phyloP scores from a whole-genome alignment of 2,329 filamentous ascomycete species.

The Fusarium bulbicola region DNA sequence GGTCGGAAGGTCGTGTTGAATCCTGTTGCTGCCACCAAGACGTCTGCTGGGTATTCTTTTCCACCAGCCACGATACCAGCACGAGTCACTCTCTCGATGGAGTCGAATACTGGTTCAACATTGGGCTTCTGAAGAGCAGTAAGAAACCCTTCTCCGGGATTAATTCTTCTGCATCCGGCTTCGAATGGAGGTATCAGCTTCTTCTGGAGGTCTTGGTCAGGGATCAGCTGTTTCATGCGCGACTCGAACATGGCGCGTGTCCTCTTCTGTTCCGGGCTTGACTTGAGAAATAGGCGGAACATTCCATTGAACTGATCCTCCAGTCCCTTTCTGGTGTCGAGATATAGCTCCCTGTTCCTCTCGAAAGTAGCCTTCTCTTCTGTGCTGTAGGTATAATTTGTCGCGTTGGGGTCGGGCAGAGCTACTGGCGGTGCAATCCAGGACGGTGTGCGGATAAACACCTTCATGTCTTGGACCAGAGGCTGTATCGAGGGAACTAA shows the following conservation, averaged over 20 bases:
- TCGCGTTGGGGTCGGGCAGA: slow-evolving; percentile 44
- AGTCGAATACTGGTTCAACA: slow-evolving; percentile 56
- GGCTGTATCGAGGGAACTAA: slow-evolving; percentile 56
- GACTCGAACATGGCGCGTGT: slow-evolving; percentile 43
- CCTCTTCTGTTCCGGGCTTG: slow-evolving; percentile 52
- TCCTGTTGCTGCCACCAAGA: slow-evolving; percentile 66
- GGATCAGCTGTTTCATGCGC: slow-evolving; percentile 47
- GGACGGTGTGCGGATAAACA: slow-evolving; percentile 60
- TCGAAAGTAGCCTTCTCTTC: slow-evolving; percentile 53
- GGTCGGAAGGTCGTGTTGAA: slow-evolving; percentile 64
- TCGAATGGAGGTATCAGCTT: slow-evolving; percentile 60
- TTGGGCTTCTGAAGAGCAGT: slow-evolving; percentile 57
- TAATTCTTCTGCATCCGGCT: slow-evolving; percentile 59
- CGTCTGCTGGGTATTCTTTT: slow-evolving; percentile 60
- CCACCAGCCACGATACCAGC: slow-evolving; percentile 58
- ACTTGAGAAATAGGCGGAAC: slow-evolving; percentile 57
- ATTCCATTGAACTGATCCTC: slow-evolving; percentile 57
- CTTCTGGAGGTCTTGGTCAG: slow-evolving; percentile 57
- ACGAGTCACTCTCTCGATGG: slow-evolving; percentile 50
- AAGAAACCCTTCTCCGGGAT: slow-evolving; percentile 61
- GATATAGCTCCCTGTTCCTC: slow-evolving; percentile 48
- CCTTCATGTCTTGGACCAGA: slow-evolving; percentile 54
- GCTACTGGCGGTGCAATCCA: slow-evolving; percentile 55
- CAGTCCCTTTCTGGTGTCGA: slow-evolving; percentile 53
- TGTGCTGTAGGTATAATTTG: slow-evolving; percentile 52